Evolutionary conservation across 164 flowering plant species (phyloP).

Genomic region (Liquidambar formosana): DNA sequence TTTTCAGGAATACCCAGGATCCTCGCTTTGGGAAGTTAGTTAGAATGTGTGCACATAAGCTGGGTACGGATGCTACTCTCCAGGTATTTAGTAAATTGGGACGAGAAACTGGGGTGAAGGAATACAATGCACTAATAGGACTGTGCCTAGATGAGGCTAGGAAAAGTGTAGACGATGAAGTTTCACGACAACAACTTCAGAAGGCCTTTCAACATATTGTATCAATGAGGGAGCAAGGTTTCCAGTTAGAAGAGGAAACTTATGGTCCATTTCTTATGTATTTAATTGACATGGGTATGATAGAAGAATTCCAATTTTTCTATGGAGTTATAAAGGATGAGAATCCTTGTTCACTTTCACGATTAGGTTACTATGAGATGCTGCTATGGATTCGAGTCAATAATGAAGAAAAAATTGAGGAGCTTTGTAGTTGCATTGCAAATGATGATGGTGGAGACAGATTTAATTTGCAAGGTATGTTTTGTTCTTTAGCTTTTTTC

Average conservation of each 20-base stretch:
- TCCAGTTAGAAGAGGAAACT: conserved; percentile 55
- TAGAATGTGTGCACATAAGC: conserved; percentile 41
- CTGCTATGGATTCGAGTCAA: conserved; percentile 50
- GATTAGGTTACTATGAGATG: conserved; percentile 93
- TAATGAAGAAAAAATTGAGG: conserved; percentile 60
- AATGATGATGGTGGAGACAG: conserved; percentile 32
- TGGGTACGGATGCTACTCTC: conserved; percentile 60
- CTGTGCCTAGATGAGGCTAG: conserved; percentile 61
- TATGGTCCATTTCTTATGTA: conserved; percentile 69
- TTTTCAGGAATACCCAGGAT: conserved; percentile 44
- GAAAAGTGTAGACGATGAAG: conserved; percentile 46
- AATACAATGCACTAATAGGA: conserved; percentile 58
- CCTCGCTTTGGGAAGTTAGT: conserved; percentile 43
- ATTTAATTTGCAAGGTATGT: conserved; percentile 49
- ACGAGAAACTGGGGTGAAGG: conserved; percentile 62
- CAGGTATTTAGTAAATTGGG: conserved; percentile 62
- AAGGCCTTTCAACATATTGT: conserved; percentile 47
- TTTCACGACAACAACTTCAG: conserved; percentile 38
- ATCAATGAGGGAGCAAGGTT: conserved; percentile 71
- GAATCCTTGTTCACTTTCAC: conserved; percentile 37
- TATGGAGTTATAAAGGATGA: conserved; percentile 40
- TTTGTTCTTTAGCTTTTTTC: not conserved
- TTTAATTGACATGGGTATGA: conserved; percentile 67
- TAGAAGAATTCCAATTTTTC: conserved; percentile 61
- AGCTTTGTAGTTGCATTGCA: conserved; percentile 41